These are phyloP conservation scores for Fusarium miscanthi DNA, from an alignment of 2,329 filamentous ascomycete species.

Conservation along the genomic window DNA sequence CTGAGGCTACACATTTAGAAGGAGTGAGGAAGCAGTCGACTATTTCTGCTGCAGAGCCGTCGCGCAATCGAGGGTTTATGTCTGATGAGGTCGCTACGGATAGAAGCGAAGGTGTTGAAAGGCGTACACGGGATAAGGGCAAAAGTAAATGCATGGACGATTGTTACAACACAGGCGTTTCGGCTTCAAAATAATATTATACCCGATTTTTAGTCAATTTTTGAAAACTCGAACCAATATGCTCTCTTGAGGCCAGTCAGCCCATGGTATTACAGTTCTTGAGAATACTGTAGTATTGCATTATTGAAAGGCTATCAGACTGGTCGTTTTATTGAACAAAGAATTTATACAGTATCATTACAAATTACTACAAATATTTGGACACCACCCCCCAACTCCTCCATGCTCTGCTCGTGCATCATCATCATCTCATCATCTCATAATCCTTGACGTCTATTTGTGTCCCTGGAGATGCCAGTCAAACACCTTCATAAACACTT, in stretches of 20 bases:
- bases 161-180: neutral
- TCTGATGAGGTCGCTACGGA: neutral
- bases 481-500: slow-evolving; percentile 80
- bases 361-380: slow-evolving; percentile 17
- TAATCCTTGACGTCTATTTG: slow-evolving; percentile 20
- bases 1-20: slow-evolving; percentile 1
- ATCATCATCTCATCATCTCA: neutral
- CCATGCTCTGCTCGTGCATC: neutral
- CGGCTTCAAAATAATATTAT: slow-evolving; percentile 14
- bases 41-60: slow-evolving; percentile 10
- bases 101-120: slow-evolving; percentile 14
- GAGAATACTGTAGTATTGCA: neutral
- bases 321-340: neutral
- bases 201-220: neutral
- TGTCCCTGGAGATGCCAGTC: slow-evolving; percentile 77
- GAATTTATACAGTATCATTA: slow-evolving; percentile 15
- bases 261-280: neutral
- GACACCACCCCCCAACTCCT: neutral
- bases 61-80: neutral
- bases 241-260: neutral
- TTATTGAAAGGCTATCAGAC: neutral
- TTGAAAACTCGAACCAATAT: neutral
- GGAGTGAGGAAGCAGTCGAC: slow-evolving; percentile 12
- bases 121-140: slow-evolving; percentile 2
- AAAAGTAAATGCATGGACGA: slow-evolving; percentile 17